Conservation (phyloP, 1,139 yeast genomes). For the Arxiozyma heterogenica region DNA sequence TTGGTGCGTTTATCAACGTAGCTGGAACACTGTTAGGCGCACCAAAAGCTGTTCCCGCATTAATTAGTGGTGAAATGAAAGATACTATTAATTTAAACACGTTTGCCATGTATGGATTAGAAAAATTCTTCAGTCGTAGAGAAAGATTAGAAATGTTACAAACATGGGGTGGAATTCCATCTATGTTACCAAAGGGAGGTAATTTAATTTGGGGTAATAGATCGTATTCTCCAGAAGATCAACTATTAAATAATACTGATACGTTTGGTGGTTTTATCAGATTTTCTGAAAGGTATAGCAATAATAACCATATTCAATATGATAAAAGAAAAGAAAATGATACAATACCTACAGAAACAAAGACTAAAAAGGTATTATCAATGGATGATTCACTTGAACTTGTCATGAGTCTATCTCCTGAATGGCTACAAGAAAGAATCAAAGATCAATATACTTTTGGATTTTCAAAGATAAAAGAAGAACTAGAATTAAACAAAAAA, state of each 20-base stretch:
- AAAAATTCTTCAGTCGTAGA: constrained; percentile 79
- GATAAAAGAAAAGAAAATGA: constrained; percentile 36
- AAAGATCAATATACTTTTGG: constrained; percentile 72
- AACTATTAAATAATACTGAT: constrained; percentile 28
- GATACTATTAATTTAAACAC: constrained; percentile 93
- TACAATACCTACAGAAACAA: constrained; percentile 30
- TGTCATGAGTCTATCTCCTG: constrained; percentile 56
- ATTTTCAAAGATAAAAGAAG: constrained; percentile 48
- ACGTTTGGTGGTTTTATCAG: constrained; percentile 69
- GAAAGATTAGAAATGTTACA: constrained; percentile 82
- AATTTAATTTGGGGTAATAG: constrained; percentile 76
- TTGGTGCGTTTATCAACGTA: constrained; percentile 74
- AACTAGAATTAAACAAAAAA: constrained; percentile 54
- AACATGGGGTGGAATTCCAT: constrained; percentile 86
- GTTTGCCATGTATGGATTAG: constrained; percentile 87
- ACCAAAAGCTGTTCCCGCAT: constrained; percentile 86
- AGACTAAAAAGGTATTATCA: constrained; percentile 35
- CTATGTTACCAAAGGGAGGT: constrained; percentile 97
- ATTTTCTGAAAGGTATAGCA: constrained; percentile 34
- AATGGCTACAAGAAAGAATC: constrained; percentile 63
- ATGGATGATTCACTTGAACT: constrained; percentile 58
- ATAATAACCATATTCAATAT: not conserved
- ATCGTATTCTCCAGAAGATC: constrained; percentile 46
- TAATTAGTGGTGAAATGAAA: constrained; percentile 93
- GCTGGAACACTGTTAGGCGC: constrained; percentile 87